Conservation (phyloP, 2,329 filamentous ascomycete species). For the Karstenula rhodostoma region DNA sequence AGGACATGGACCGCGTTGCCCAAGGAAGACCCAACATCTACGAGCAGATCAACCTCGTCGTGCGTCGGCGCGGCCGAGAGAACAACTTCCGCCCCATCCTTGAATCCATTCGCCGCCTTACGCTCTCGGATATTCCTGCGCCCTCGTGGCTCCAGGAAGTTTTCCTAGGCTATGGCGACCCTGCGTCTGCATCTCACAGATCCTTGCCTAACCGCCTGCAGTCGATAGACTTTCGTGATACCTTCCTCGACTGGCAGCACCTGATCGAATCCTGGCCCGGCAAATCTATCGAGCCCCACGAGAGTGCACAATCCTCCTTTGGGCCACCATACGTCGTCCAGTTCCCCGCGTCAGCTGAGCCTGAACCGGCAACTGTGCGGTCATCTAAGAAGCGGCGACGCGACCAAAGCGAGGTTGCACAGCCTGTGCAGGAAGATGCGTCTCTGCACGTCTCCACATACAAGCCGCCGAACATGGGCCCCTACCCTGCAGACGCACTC, state of each 20-base stretch:
- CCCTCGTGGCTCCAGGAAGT: slow-evolving; percentile 95
- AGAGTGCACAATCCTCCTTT: slow-evolving; percentile 75
- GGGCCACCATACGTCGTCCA: slow-evolving; percentile 88
- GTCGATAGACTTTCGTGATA: slow-evolving; percentile 89
- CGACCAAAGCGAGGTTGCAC: slow-evolving; percentile 70
- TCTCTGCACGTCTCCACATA: slow-evolving; percentile 87
- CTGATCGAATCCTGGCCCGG: slow-evolving; percentile 89
- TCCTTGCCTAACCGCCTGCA: slow-evolving; percentile 79
- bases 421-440: slow-evolving; percentile 64
- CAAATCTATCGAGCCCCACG: slow-evolving; percentile 81
- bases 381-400: slow-evolving; percentile 87
- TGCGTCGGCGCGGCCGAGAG: slow-evolving; percentile 83
- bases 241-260: slow-evolving; percentile 95
- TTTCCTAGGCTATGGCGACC: slow-evolving; percentile 96
- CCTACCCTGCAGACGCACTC: slow-evolving; percentile 84
- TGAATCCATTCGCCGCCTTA: slow-evolving; percentile 87
- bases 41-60: slow-evolving; percentile 82
- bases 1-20: slow-evolving; percentile 72
- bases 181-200: slow-evolving; percentile 84
- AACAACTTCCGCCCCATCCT: slow-evolving; percentile 97
- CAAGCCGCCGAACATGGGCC: slow-evolving; percentile 84
- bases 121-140: slow-evolving; percentile 83
- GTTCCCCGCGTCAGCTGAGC: slow-evolving; percentile 53
- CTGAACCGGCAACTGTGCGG: slow-evolving; percentile 58
- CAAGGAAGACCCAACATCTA: slow-evolving; percentile 81